Base-by-base conservation (phyloP, 164 flowering plant genomes). In the Aristolochia californica region DNA sequence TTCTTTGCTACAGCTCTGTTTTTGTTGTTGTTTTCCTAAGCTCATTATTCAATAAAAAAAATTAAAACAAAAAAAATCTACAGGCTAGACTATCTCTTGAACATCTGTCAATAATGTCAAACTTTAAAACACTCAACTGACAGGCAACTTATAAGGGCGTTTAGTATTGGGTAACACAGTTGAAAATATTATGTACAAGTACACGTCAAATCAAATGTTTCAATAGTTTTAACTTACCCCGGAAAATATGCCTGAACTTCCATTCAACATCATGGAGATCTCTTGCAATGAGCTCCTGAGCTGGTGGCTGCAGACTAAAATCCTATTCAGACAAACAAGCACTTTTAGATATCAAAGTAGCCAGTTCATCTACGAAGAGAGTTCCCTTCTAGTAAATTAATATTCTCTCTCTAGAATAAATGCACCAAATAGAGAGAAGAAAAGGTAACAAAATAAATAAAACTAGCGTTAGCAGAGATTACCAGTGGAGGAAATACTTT, bases 401-500 rank as follows among this genome's bases (percentile, higher is more conserved):
- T 17, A 1, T n/a, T 20, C 30, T 27, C 23, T 47, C 22, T 47
- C 16, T 21, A 48, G n/a, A 25, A 45, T 45, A 58, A 16, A 12
- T 58, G 3, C 34, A 34, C 47, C 48, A 13, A 5, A 7, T 21
- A 40, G 24, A 43, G 5, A 43, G 25, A 25, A 14, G 13, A 52
- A 21, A 17, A 27, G 10, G 59, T 14, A 28, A 15, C 55, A 47
- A 2, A 20, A 34, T 34, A 34, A 34, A 34, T 34, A 25, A 8
- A 45, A 53, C 58, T n/a, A 9, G 15, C 45, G 22, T 34, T 47
- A 44, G 45, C 45, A 26, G n/a, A n/a, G 40, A 68, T 25, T 77
- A 85, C 96, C 84, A 88, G 62, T 13, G 94, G 94, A 58, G 96
- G 91, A 43, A 88, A 88, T 45, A 88, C 96, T 82, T 88, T 88